Evolutionary conservation across 441 rosid genomes (phyloP).

Genomic region (Corymbia calophylla): DNA sequence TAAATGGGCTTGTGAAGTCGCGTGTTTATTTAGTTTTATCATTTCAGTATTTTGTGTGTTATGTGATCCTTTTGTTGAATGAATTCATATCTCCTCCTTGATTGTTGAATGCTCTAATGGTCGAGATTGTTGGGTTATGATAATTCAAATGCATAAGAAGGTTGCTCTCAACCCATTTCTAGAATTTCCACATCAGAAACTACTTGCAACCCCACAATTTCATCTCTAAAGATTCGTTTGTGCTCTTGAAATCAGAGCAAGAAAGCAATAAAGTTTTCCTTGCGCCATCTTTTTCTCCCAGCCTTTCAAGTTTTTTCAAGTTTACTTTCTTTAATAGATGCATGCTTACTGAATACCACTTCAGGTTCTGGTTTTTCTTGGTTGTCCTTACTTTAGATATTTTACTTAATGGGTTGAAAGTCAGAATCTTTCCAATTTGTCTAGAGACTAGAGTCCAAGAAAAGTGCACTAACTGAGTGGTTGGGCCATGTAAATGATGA

Average conservation of each 20-base stretch:
- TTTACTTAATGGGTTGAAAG: background rate
- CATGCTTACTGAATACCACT: background rate
- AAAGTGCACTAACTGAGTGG: background rate
- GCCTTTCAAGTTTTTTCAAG: background rate
- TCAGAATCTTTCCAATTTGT: background rate
- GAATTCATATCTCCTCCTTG: background rate
- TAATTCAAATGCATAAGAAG: background rate
- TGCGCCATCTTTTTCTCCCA: background rate
- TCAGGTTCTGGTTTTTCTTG: background rate
- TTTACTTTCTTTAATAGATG: background rate
- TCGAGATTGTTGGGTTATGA: background rate
- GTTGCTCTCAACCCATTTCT: background rate
- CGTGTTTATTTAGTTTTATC: background rate
- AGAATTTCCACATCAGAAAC: background rate
- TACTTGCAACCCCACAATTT: background rate
- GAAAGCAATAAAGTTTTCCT: background rate
- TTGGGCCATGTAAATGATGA: background rate
- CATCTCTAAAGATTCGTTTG: background rate
- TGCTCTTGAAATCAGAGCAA: background rate
- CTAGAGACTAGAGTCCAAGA: background rate
- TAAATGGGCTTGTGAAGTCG: background rate
- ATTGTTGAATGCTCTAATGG: background rate
- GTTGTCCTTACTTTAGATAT: background rate
- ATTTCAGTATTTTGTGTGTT: background rate
- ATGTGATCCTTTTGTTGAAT: background rate